Evolutionary conservation across 176 grass and related monocot genomes (phyloP).

Genomic region (Raddia guianensis): DNA sequence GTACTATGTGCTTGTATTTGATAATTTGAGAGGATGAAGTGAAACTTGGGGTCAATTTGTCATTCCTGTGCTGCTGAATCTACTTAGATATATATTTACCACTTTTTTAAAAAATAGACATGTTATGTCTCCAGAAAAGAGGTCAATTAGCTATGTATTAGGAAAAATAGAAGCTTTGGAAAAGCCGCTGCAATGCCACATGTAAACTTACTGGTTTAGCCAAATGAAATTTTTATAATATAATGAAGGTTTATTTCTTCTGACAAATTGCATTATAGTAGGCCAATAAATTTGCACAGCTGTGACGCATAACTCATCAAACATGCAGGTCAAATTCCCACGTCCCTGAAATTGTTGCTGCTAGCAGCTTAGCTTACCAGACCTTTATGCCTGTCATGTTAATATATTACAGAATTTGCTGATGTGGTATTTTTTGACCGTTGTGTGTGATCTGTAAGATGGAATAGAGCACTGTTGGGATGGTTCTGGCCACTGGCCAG

Average conservation of each 20-base stretch:
- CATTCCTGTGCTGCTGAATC: too few species aligned
- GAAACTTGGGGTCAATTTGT: too few species aligned
- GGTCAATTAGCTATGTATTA: background rate
- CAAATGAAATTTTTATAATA: background rate
- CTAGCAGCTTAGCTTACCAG: background rate
- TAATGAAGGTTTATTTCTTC: background rate
- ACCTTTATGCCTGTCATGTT: background rate
- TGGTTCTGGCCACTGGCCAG: too few species aligned
- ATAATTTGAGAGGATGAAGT: background rate
- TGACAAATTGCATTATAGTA: background rate
- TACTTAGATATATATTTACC: too few species aligned
- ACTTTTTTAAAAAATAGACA: too few species aligned
- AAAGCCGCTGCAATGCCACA: background rate
- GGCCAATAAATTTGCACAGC: background rate
- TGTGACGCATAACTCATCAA: background rate
- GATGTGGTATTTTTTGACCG: too few species aligned
- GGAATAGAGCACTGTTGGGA: too few species aligned
- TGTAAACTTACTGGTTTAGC: background rate
- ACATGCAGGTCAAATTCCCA: background rate
- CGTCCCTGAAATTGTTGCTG: background rate
- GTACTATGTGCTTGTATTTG: background rate
- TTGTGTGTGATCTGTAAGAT: too few species aligned
- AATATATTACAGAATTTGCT: background rate
- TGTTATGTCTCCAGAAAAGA: background rate
- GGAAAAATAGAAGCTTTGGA: background rate